Conservation (phyloP, 495 filamentous ascomycete species). For the Podospora pseudopauciseta region DNA sequence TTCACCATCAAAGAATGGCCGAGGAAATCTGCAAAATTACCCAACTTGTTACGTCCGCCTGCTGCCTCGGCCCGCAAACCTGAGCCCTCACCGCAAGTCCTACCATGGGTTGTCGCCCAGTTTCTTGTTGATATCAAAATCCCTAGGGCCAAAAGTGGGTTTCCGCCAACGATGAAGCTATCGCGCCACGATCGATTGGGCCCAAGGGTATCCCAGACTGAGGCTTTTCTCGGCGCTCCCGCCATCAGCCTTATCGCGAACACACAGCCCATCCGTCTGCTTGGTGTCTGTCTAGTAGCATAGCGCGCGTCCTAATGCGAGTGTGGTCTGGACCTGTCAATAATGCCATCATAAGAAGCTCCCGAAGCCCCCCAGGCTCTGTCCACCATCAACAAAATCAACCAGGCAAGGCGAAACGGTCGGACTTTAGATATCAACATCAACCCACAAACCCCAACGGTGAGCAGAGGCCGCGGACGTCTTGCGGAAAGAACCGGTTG, state of each 20-base stretch:
- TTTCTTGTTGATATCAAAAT: background rate
- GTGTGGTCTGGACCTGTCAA: background rate
- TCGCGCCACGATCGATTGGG: conserved; percentile 2
- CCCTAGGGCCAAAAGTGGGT: background rate
- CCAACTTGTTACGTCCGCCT: background rate
- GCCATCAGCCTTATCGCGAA: conserved; percentile 6
- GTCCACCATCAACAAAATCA: background rate
- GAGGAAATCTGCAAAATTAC: conserved; percentile 1
- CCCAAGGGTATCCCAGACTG: background rate
- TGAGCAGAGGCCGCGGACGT: background rate
- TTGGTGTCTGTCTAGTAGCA: background rate
- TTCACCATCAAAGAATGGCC: background rate
- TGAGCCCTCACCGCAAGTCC: background rate
- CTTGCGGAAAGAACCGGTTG: background rate
- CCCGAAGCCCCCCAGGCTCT: background rate
- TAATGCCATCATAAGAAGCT: background rate
- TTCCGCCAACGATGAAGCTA: background rate
- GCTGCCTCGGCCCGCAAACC: background rate
- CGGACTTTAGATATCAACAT: background rate
- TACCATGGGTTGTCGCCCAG: background rate
- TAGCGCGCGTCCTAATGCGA: background rate
- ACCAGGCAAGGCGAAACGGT: background rate
- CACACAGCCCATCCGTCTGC: background rate
- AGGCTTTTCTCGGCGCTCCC: background rate
- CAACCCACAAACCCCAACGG: background rate